Evolutionary conservation across 345 rosid species (phyloP), one percentile per base, ranked within the genome.

Genomic region (Eucalyptus tenuipes): DNA sequence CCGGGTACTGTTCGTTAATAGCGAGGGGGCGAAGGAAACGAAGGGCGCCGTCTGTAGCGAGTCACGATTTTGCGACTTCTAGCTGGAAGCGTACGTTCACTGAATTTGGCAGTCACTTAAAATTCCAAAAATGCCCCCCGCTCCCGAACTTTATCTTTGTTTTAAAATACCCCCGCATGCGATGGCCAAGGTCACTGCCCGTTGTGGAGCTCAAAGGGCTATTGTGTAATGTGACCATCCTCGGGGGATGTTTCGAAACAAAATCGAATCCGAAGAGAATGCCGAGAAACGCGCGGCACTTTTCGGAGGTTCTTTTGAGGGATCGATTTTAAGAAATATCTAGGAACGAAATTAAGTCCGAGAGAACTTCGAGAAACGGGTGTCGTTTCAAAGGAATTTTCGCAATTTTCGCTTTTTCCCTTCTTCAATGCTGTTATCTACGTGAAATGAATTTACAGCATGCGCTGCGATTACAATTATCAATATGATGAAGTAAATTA

Each of bases 261-360:
- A 66, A n/a, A 31, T 66, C 20, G 0, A 4, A 31, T n/a, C 10
- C 0, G 0, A 7, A 33, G 24, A 68, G 24, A 9, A 16, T 0
- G 0, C 18, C 13, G 9, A 66, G 79, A 66, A 66, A 66, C 40
- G 79, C 1, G 79, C 11, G 5, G 17, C 10, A 17, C 80, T 16
- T 33, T 20, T 3, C 40, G 10, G 79, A 6, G 80, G 9, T 50
- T 25, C 20, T 71, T 9, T 17, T 10, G 25, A 9, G 13, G 0
- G 81, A 17, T 71, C 37, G 20, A 68, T 40, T 37, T 68, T 33
- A 68, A 37, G 24, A 33, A 20, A 68, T 17, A 17, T 33, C 44
- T 33, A 3, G 12, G 24, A 68, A 68, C 80, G 20, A 68, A 33
- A 33, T 33, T 5, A 33, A 9, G 44, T 17, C 80, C 12, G 6